A percentile compares a stretch with the other conserved stretches of the same genome.
These are phyloP conservation scores for Cucumis melo DNA, from an alignment of 306 rosid genomes.

Conservation along the genomic window DNA sequence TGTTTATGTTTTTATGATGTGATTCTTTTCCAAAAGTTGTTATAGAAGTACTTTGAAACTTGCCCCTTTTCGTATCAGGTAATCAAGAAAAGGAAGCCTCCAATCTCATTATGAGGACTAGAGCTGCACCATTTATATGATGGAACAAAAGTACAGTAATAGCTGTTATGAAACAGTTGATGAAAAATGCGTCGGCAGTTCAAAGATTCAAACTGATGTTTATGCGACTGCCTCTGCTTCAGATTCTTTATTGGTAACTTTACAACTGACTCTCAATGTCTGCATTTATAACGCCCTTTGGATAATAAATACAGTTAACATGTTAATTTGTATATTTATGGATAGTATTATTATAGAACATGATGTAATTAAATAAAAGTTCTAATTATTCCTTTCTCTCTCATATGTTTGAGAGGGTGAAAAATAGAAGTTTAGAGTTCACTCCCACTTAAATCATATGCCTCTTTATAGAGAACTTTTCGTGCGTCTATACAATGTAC, in stretches of 20 bases:
- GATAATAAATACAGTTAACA: not conserved
- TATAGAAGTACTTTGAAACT: conserved; percentile 5
- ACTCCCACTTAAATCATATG: not conserved
- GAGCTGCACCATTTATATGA: conserved; percentile 16
- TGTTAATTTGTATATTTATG: not conserved
- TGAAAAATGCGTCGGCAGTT: conserved; percentile 25
- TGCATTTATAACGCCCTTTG: not conserved
- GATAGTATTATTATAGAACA: not conserved
- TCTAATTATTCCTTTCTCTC: not conserved
- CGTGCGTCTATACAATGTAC: not conserved
- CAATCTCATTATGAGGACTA: conserved; percentile 24
- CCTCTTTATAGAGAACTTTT: not conserved
- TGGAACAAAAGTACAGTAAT: conserved; percentile 9
- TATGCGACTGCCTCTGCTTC: not conserved
- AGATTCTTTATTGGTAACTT: not conserved
- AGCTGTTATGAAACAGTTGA: conserved; percentile 19
- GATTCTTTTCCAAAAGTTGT: not conserved
- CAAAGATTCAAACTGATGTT: not conserved
- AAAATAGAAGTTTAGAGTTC: not conserved
- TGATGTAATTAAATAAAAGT: not conserved
- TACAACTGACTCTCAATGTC: not conserved
- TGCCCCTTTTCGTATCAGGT: conserved; percentile 28
- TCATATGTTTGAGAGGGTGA: not conserved
- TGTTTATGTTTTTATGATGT: not conserved
- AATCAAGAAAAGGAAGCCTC: conserved; percentile 42